Base-by-base conservation (phyloP, 306 rosid species). In the Ormosia semicastrata region DNA sequence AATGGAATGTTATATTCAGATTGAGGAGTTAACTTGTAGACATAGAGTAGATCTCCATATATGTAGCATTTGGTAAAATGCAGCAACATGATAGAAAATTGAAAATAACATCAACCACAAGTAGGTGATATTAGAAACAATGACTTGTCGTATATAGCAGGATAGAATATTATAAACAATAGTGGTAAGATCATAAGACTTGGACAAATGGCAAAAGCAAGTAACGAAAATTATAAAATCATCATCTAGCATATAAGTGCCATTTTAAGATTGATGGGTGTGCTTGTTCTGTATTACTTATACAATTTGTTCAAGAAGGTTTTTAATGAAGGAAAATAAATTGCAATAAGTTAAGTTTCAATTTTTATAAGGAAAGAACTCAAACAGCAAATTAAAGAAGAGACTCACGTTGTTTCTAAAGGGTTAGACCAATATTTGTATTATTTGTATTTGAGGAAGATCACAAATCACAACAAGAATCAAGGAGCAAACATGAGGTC, bases 351-450 rank as follows among this genome's bases (percentile, higher is more conserved):
- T 7, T 49, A 30, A 44, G 53, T 34, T 30, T 67, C 15, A 40
- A 13, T 78, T 66, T 67, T 37, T 44, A 11, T 14, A 53, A 66
- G 72, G 18, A 47, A 67, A 4, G 75, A 7, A 58, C 8, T 15
- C 6, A 10, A 43, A 46, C 17, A 58, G 68, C 9, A 77, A 60
- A 46, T 76, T 59, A 32, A 63, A 67, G 34, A 18, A 62, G 79
- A 81, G 80, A 81, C 92, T 89, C 85, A 88, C 94, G 47, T 90
- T 75, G 97, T 90, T 90, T 92, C 94, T 56, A 92, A 81, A 30
- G 97, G 97, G 71, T 89, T 92, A 29, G 94, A 92, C 97, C 94
- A 92, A 67, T 90, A 92, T 82, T 88, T 92, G 84, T 89, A 91
- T 82, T 92, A 93, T 44, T 89, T 67, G 81, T 92, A 92, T 87